These are phyloP conservation scores for Tagetes patula DNA, from an alignment of 129 eudicot species.

Conservation along the genomic window DNA sequence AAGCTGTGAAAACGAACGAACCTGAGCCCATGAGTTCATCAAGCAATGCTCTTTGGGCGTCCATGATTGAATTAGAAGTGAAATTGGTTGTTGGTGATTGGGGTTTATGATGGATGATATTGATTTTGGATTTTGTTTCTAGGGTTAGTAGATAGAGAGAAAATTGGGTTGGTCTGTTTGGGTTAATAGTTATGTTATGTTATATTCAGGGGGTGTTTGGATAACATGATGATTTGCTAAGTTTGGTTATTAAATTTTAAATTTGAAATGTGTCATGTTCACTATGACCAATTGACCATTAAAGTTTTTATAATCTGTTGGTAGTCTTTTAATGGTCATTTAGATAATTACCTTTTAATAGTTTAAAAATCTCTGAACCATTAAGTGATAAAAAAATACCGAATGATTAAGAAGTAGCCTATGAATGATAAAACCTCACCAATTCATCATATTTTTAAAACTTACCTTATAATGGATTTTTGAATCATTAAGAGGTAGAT, in stretches of 20 bases:
- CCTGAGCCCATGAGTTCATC: constrained; percentile 99
- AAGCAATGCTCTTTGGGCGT: constrained; percentile 94
- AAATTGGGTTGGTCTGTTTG: not conserved
- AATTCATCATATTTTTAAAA: too few relatives aligned
- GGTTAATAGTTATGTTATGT: not conserved
- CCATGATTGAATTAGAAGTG: constrained; percentile 46
- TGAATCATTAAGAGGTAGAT: too few relatives aligned
- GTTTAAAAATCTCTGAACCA: too few relatives aligned
- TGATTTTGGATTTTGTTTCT: constrained; percentile 14
- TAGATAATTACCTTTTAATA: too few relatives aligned
- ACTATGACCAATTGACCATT: too few relatives aligned
- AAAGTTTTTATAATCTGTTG: too few relatives aligned
- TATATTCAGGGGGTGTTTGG: constrained; percentile 4
- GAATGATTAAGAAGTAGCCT: too few relatives aligned
- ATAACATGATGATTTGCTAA: not conserved
- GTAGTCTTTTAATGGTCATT: too few relatives aligned
- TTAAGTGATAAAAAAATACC: too few relatives aligned
- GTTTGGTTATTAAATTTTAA: not conserved
- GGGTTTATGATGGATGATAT: constrained; percentile 4
- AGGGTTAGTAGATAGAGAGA: constrained; percentile 21
- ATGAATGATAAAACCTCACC: too few relatives aligned
- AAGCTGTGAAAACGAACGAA: constrained; percentile 17
- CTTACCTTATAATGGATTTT: too few relatives aligned
- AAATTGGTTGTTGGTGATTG: not conserved
- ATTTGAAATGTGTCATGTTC: too few relatives aligned